Conservation (phyloP, 148 eudicot species). For the Chenopodium quinoa region DNA sequence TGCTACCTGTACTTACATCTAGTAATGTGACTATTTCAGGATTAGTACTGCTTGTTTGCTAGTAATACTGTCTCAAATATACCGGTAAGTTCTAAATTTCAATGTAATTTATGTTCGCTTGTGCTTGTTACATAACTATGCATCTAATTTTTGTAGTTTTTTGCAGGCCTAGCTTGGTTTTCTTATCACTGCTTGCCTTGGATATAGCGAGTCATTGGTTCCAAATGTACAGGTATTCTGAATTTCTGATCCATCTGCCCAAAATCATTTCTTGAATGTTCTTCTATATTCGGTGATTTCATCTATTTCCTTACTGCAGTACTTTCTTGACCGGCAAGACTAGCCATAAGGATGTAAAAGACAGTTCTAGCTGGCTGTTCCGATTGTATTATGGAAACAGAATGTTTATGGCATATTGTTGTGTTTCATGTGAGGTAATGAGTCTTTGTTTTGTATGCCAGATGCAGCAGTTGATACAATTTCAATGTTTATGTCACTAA, state of each 20-base stretch:
- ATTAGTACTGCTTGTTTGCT: constrained; percentile 95
- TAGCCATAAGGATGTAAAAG: constrained; percentile 96
- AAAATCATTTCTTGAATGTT: neutral
- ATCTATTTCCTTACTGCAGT: constrained; percentile 48
- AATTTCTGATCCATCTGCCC: neutral
- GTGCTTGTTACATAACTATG: neutral
- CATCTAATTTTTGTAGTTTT: constrained; percentile 17
- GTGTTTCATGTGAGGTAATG: constrained; percentile 91
- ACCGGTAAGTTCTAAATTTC: constrained; percentile 44
- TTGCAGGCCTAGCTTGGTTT: constrained; percentile 80
- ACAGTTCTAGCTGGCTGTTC: constrained; percentile 88
- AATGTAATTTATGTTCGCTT: neutral
- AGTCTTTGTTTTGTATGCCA: neutral
- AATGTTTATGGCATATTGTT: constrained; percentile 89
- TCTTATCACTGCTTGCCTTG: constrained; percentile 84
- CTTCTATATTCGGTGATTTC: neutral
- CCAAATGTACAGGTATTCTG: constrained; percentile 91
- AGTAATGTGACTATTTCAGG: constrained; percentile 43
- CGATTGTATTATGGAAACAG: constrained; percentile 78
- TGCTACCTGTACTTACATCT: neutral
- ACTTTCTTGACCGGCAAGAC: constrained; percentile 85
- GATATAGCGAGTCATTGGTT: constrained; percentile 98
- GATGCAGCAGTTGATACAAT: constrained; percentile 1
- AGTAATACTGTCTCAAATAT: constrained; percentile 87
- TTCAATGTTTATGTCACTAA: neutral